Conservation (phyloP, 2,329 filamentous ascomycete genomes). For the Lachnellula arida region DNA sequence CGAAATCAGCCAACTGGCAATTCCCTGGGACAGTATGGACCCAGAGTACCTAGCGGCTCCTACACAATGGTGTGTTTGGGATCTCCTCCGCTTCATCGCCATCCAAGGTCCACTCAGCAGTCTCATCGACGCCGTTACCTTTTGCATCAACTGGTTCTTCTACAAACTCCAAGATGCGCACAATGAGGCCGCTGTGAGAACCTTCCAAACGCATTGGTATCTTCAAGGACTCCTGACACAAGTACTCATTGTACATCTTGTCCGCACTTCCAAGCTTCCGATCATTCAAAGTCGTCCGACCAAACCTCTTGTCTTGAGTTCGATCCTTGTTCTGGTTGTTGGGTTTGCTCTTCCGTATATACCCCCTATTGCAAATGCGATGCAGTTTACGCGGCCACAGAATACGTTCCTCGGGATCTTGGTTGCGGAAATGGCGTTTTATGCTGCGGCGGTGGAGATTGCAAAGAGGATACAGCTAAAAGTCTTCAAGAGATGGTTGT, state of each 20-base stretch:
- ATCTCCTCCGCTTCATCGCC: conserved; percentile 5
- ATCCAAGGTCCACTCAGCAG: conserved; percentile 4
- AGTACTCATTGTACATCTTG: conserved; percentile 4
- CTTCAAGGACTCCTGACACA: conserved; percentile 8
- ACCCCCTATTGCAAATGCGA: background rate
- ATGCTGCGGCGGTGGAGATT: background rate
- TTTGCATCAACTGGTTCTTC: conserved; percentile 6
- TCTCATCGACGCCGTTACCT: conserved; percentile 6
- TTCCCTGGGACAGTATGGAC: conserved; percentile 7
- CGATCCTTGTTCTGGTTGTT: background rate
- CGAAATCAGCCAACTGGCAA: conserved; percentile 5
- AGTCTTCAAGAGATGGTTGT: conserved; percentile 6
- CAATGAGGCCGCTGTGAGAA: background rate
- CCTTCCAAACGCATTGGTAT: conserved; percentile 7
- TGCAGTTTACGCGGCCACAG: background rate
- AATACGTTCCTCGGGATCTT: conserved; percentile 3
- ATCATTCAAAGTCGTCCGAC: background rate
- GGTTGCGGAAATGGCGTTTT: background rate
- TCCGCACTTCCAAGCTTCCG: conserved; percentile 7
- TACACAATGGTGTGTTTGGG: background rate
- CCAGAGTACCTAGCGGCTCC: conserved; percentile 3
- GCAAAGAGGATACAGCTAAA: conserved; percentile 6
- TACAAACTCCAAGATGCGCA: background rate
- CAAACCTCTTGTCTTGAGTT: background rate
- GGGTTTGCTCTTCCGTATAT: conserved; percentile 4